Conservation (phyloP, 2,329 filamentous ascomycete species). For the Arthrobotrys musiformis region DNA sequence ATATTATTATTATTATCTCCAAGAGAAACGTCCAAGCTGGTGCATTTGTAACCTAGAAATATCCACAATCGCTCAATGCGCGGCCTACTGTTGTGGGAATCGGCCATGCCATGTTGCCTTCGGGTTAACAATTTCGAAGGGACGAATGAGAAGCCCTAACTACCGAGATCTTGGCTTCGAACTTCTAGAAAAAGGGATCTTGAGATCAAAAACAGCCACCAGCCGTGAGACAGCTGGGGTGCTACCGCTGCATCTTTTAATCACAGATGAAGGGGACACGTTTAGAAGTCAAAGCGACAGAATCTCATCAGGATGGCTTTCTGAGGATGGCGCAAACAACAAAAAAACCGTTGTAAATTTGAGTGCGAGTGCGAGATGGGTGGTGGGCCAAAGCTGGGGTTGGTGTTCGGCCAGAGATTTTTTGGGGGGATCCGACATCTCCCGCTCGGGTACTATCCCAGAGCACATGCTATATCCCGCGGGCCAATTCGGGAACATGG, state of each 20-base stretch:
- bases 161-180: constrained; percentile 26
- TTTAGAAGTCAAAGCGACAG: constrained; percentile 12
- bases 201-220: constrained; percentile 18
- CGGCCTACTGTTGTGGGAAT: neutral
- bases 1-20: constrained; percentile 17
- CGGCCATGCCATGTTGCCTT: neutral
- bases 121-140: neutral
- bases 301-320: constrained; percentile 5
- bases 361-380: neutral
- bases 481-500: constrained; percentile 17
- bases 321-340: constrained; percentile 12
- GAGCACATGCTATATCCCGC: constrained; percentile 2
- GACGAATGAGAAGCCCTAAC: constrained; percentile 28
- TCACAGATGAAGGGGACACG: constrained; percentile 15
- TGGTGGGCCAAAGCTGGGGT: constrained; percentile 1
- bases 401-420: neutral
- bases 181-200: constrained; percentile 37
- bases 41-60: constrained; percentile 16
- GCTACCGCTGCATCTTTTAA: constrained; percentile 9
- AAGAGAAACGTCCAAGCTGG: constrained; percentile 13
- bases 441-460: constrained; percentile 21
- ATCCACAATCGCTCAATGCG: constrained; percentile 24
- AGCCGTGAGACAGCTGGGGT: neutral
- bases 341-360: constrained; percentile 9
- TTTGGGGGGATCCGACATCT: constrained; percentile 35